Conservation (phyloP, 305 asterid genomes). For the Salvia sclarea region DNA sequence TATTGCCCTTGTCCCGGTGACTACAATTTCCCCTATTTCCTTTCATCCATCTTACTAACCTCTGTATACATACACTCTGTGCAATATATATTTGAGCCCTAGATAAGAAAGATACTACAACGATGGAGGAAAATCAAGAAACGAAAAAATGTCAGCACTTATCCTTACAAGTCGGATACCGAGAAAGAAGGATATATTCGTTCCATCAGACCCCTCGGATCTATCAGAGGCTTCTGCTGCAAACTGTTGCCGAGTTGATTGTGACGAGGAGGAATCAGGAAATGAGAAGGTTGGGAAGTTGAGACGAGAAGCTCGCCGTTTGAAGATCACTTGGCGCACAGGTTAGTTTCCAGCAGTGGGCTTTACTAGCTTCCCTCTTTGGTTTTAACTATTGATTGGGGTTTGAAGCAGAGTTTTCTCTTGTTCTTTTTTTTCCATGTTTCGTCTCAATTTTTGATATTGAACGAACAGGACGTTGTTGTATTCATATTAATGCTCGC, state of each 20-base stretch:
- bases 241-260: constrained; percentile 9
- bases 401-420: constrained; percentile 13
- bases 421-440: neutral
- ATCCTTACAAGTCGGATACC: constrained; percentile 13
- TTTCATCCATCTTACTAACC: constrained; percentile 5
- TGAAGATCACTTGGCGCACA: neutral
- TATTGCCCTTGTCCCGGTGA: constrained; percentile 65
- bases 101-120: constrained; percentile 6
- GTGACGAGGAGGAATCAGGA: constrained; percentile 16
- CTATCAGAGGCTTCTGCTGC: neutral
- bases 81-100: constrained; percentile 21
- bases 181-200: neutral
- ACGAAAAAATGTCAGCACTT: neutral
- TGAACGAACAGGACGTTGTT: neutral
- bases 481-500: neutral
- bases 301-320: neutral
- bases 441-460: constrained; percentile 18
- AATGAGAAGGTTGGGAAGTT: constrained; percentile 15
- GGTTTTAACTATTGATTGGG: neutral
- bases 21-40: neutral
- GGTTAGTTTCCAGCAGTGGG: constrained; percentile 6
- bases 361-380: neutral
- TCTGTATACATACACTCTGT: constrained; percentile 20
- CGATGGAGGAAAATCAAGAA: constrained; percentile 28
- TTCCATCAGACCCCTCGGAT: neutral